These are phyloP conservation scores for Picea abies DNA, from an alignment of 83 land plant genomes.

Conservation along the genomic window DNA sequence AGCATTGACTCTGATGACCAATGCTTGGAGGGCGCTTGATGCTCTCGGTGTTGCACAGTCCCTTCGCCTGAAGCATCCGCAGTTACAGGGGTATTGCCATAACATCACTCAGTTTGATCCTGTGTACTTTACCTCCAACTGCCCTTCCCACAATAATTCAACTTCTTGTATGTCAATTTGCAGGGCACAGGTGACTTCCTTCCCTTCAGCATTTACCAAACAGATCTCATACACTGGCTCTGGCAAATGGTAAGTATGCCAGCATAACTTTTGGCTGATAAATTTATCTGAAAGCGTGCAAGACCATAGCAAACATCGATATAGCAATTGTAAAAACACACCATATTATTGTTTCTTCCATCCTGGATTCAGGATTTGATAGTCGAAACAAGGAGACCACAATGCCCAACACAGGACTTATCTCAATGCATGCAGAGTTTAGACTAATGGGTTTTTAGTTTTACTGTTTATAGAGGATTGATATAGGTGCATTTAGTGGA, in stretches of 20 bases:
- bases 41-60: slow-evolving; percentile 38
- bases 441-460: no score
- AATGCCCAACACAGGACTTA: no score
- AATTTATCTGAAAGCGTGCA: neutral
- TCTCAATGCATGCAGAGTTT: no score
- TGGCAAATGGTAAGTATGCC: neutral
- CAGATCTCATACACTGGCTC: neutral
- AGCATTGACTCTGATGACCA: slow-evolving; percentile 26
- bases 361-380: no score
- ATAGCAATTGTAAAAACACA: neutral
- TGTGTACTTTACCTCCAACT: neutral
- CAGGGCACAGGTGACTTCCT: neutral
- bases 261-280: neutral
- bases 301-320: neutral
- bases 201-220: neutral
- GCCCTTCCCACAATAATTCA: neutral
- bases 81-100: neutral
- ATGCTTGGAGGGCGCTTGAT: slow-evolving; percentile 52
- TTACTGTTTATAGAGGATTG: no score
- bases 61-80: neutral
- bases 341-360: no score
- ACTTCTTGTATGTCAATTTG: neutral
- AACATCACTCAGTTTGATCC: neutral
- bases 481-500: no score
- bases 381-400: no score